Evolutionary conservation across 2,329 filamentous ascomycete genomes (phyloP), one percentile per base, ranked within the genome.

Genomic region (Neoarthrinium moseri): DNA sequence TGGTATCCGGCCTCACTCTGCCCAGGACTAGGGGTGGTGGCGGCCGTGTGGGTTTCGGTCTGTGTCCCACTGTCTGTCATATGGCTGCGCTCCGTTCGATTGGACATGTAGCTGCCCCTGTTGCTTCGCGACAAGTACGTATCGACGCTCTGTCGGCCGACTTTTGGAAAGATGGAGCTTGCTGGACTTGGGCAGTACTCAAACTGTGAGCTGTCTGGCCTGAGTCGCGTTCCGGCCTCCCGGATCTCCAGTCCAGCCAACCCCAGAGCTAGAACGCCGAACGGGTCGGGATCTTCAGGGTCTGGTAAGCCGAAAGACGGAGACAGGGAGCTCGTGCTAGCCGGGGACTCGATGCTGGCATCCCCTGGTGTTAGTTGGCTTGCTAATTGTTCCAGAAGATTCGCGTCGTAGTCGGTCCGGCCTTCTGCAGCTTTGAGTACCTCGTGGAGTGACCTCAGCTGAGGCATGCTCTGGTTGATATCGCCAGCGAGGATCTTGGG

Each of bases 371-470:
- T 81, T 11, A 87, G 84, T 47, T 86, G 73, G 38, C 71, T 77
- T 6, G 83, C 80, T 6, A 86, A 68, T 38, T 75, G 73, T 12
- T 84, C 81, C 42, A 96, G 73, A 34, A 90, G 62, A 12, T 68
- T 73, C 32, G 81, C 73, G 61, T 96, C 87, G 37, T 88, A 83
- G 56, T 94, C 84, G 13, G 72, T 76, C 54, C 92, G 84, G 22
- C 91, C 91, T 69, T 96, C 90, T 2, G 91, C 91, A 29, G 89
- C 84, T 68, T 88, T 94, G 64, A 96, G 80, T 5, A 94, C 91
- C 63, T 95, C 88, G 64, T 87, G 83, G 5, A 96, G 71, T 1
- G 82, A 70, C 12, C 71, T 66, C 12, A 77, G 74, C 55, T 83
- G 78, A 8, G 79, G 75, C 58, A 73, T 68, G 44, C 74, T 70